Conservation (phyloP, 1,139 yeast genomes). For the Scheffersomyces segobiensis region DNA sequence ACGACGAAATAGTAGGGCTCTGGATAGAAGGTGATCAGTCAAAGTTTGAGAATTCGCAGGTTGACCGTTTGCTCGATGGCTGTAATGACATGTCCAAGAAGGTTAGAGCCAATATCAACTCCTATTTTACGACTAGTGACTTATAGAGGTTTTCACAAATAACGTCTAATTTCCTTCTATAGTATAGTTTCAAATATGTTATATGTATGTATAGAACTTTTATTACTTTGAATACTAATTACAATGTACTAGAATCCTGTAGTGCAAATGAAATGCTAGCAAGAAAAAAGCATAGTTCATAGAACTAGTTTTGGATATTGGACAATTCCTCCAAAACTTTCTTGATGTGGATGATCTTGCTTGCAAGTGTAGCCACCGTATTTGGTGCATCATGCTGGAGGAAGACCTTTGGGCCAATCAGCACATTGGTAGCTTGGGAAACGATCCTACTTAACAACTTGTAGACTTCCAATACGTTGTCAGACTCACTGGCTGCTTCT, state of each 20-base stretch:
- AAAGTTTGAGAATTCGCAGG: constrained; percentile 25
- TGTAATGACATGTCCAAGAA: constrained; percentile 43
- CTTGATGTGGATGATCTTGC: constrained; percentile 44
- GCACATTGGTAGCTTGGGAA: constrained; percentile 38
- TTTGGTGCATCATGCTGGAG: constrained; percentile 34
- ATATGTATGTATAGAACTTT: background rate
- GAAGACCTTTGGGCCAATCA: constrained; percentile 40
- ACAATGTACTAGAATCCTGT: background rate
- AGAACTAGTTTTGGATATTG: constrained; percentile 14
- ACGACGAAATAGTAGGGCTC: constrained; percentile 55
- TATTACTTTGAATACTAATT: background rate
- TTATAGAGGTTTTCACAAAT: background rate
- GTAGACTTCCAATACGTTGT: constrained; percentile 34
- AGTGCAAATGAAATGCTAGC: background rate
- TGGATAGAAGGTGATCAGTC: constrained; percentile 50
- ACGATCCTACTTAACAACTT: constrained; percentile 35
- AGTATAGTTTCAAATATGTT: background rate
- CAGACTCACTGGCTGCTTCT: constrained; percentile 24
- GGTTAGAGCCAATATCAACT: constrained; percentile 49
- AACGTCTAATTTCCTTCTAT: background rate
- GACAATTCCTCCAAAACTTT: constrained; percentile 47
- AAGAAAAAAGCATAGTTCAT: too few relatives aligned
- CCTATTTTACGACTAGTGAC: constrained; percentile 16
- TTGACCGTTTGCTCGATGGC: constrained; percentile 35
- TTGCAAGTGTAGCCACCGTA: constrained; percentile 34